Conservation (phyloP, 2,329 filamentous ascomycete genomes). For the Pezicula rhizophila region DNA sequence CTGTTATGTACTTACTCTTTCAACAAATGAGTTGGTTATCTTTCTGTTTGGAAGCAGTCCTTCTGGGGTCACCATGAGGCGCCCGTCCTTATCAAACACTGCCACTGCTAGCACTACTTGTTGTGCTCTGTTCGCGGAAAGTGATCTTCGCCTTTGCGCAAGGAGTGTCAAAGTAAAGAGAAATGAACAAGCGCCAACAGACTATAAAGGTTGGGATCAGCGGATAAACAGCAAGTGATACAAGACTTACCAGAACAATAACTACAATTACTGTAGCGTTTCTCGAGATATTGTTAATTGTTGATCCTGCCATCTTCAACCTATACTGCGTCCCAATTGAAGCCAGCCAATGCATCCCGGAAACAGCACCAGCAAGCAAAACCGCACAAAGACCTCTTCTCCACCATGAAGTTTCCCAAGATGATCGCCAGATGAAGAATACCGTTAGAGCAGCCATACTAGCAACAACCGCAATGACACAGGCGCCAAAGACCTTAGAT, state of each 20-base stretch:
- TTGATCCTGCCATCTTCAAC: conserved; percentile 40
- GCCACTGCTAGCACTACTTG: conserved; percentile 52
- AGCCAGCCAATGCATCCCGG: conserved; percentile 84
- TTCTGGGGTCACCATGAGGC: conserved; percentile 63
- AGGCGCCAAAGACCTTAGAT: conserved; percentile 54
- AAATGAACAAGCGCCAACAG: conserved; percentile 53
- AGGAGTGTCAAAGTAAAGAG: conserved; percentile 48
- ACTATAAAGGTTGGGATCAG: conserved; percentile 46
- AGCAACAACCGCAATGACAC: conserved; percentile 65
- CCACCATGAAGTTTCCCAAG: conserved; percentile 76
- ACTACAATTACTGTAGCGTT: conserved; percentile 69
- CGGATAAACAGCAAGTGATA: conserved; percentile 36
- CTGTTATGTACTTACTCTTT: conserved; percentile 40
- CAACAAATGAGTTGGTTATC: conserved; percentile 72
- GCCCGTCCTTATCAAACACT: conserved; percentile 61
- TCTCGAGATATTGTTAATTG: conserved; percentile 41
- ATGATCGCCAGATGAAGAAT: conserved; percentile 71
- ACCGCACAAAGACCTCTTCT: conserved; percentile 62
- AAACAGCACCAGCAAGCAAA: conserved; percentile 67
- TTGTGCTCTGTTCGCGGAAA: conserved; percentile 35
- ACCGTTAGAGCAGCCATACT: conserved; percentile 64
- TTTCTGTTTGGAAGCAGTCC: conserved; percentile 66
- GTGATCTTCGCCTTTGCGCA: conserved; percentile 32
- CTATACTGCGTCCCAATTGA: conserved; percentile 64
- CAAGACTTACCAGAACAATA: conserved; percentile 54